Conservation (phyloP, 768 basidiomycete genomes). For the Lentinus tigrinus region DNA sequence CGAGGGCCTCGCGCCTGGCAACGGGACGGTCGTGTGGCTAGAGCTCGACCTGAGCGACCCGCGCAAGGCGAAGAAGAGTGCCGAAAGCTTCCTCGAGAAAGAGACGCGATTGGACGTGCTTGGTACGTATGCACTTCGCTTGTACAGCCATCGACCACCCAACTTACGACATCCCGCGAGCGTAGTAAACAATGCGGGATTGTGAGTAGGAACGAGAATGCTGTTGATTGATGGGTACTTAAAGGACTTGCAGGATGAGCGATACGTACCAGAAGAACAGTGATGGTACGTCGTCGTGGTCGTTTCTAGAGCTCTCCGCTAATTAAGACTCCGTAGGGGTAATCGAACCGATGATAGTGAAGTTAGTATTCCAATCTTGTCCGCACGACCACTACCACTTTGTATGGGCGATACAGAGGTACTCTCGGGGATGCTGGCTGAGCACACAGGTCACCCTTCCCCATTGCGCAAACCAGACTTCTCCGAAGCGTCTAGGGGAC, state of each 20-base stretch:
- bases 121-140: conserved; percentile 26
- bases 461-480: too few relatives aligned
- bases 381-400: background rate
- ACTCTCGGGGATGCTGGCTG: too few relatives aligned
- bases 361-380: conserved; percentile 33
- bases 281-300: conserved; percentile 24
- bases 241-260: background rate
- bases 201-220: conserved; percentile 32
- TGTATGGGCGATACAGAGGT: too few relatives aligned
- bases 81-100: conserved; percentile 36
- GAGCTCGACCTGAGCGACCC: conserved; percentile 41
- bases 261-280: conserved; percentile 17
- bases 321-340: conserved; percentile 31
- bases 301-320: background rate
- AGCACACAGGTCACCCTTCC: background rate
- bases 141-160: background rate
- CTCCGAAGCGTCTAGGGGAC: too few relatives aligned
- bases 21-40: conserved; percentile 36
- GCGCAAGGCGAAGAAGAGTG: conserved; percentile 32
- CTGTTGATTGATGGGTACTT: background rate
- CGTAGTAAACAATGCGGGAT: conserved; percentile 53
- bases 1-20: conserved; percentile 29
- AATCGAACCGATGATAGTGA: conserved; percentile 40
- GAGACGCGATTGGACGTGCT: conserved; percentile 46
- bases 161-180: background rate